A percentile compares a stretch with the other conserved stretches of the same genome.
phyloP scores from a whole-genome alignment of 2,329 filamentous ascomycete genomes.

The Ophiostoma pallidulum region DNA sequence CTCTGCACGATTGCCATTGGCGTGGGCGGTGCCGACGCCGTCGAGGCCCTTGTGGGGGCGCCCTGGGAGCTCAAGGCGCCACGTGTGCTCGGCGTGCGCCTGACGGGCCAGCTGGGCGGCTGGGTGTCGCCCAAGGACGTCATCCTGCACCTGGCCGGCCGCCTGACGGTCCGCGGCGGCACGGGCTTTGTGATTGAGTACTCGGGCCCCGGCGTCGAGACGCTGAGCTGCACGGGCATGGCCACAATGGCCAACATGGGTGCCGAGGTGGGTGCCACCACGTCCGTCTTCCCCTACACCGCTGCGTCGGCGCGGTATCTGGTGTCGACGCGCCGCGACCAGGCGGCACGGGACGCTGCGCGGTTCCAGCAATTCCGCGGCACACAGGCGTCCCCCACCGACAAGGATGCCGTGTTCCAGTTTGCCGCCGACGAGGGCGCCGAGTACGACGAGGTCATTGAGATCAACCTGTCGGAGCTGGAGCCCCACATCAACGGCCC shows the following conservation, averaged over 20 bases:
- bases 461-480: conserved; percentile 78
- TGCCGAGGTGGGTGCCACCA: conserved; percentile 87
- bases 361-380: conserved; percentile 47
- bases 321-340: conserved; percentile 65
- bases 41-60: conserved; percentile 90
- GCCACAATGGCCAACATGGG: conserved; percentile 85
- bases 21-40: conserved; percentile 92
- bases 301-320: conserved; percentile 77
- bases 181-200: conserved; percentile 95
- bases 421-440: conserved; percentile 72
- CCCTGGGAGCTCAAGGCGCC: conserved; percentile 98
- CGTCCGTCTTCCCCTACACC: conserved; percentile 89
- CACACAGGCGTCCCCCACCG: conserved; percentile 24
- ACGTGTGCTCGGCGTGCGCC: conserved; percentile 74
- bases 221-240: conserved; percentile 87
- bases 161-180: conserved; percentile 84
- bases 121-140: conserved; percentile 96
- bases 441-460: conserved; percentile 83
- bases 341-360: conserved; percentile 59
- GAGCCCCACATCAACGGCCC: conserved; percentile 97
- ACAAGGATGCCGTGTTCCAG: conserved; percentile 45
- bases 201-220: conserved; percentile 79
- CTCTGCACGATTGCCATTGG: conserved; percentile 90
- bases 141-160: conserved; percentile 80
- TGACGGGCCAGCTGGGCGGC: conserved; percentile 73